phyloP scores from a whole-genome alignment of 257 asterid species.

The Lycium barbarum region DNA sequence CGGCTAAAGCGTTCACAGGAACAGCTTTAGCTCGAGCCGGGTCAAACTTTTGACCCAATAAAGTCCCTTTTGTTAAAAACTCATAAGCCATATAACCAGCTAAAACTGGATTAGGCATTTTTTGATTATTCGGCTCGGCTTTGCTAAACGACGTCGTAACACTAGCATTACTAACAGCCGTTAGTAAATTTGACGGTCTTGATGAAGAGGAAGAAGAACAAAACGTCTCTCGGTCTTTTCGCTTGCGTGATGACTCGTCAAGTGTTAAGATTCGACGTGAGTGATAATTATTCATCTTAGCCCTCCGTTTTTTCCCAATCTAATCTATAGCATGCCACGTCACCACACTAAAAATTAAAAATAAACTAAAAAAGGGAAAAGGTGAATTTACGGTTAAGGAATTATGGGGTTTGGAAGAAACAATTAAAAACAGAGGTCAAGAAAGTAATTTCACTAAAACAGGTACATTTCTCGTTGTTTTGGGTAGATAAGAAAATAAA shows the following conservation, averaged over 20 bases:
- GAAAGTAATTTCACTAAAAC: conserved; percentile 9
- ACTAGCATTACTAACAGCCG: conserved; percentile 41
- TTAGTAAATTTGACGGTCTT: conserved; percentile 46
- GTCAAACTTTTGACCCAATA: conserved; percentile 61
- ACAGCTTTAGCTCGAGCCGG: conserved; percentile 59
- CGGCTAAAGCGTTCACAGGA: conserved; percentile 39
- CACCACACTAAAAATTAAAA: conserved; percentile 24
- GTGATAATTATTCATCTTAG: conserved; percentile 63
- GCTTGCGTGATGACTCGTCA: conserved; percentile 61
- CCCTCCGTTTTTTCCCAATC: conserved; percentile 42
- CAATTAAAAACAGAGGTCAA: neutral
- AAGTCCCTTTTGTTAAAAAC: conserved; percentile 59
- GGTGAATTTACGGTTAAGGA: conserved; percentile 20
- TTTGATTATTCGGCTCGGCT: conserved; percentile 34
- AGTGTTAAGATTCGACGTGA: conserved; percentile 49
- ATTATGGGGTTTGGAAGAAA: conserved; percentile 27
- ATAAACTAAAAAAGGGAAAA: conserved; percentile 27
- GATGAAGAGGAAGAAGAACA: conserved; percentile 35
- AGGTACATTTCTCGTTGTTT: conserved; percentile 20
- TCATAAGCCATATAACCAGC: conserved; percentile 83
- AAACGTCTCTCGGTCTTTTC: conserved; percentile 56
- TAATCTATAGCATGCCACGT: conserved; percentile 41
- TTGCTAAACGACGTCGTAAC: conserved; percentile 40
- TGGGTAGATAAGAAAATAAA: neutral
- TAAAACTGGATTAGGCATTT: conserved; percentile 54